Evolutionary conservation across 2,329 filamentous ascomycete species (phyloP), one percentile per base, ranked within the genome.

Genomic region (Teratosphaeria nubilosa): DNA sequence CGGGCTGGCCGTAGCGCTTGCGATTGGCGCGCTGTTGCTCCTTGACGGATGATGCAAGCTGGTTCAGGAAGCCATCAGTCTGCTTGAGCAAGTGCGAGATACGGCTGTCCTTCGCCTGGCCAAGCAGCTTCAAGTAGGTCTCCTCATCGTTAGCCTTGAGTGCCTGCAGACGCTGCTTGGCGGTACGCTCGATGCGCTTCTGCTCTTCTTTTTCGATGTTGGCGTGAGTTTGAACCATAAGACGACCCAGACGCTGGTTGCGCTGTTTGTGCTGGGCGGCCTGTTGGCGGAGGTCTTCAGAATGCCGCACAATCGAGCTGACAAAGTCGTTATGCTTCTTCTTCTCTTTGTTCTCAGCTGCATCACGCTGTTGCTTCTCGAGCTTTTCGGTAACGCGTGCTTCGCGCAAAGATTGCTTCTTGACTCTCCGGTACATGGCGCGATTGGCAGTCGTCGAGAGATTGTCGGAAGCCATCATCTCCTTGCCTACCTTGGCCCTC

Each of bases 121-220:
- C 94, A 68, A 99, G 86, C 70, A 99, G 82, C 76, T 96, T 96
- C 76, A 99, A 84, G 73, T 99, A 99, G 0, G 94, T 95, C 77
- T 97, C 94, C 78, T 99, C 94, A 74, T 99, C 94, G 85, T 99
- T 95, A 68, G 94, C 92, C 78, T 96, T 97, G 73, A 99, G 82
- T 61, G 94, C 94, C 75, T 97, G 92, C 64, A 99, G 86, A 96
- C 94, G 94, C 75, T 99, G 94, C 80, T 99, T 99, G 63, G 94
- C 94, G 10, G 92, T 99, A 63, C 94, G 84, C 78, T 99, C 94
- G 65, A 99, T 88, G 62, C 94, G 89, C 79, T 96, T 97, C 81
- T 97, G 92, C 77, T 99, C 94, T 79, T 99, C 94, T 77, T 96
- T 96, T 74, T 99, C 94, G 72, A 99, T 97, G 72, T 92, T 90